Base-by-base conservation (phyloP, 306 rosid species). In the Urtica urens region DNA sequence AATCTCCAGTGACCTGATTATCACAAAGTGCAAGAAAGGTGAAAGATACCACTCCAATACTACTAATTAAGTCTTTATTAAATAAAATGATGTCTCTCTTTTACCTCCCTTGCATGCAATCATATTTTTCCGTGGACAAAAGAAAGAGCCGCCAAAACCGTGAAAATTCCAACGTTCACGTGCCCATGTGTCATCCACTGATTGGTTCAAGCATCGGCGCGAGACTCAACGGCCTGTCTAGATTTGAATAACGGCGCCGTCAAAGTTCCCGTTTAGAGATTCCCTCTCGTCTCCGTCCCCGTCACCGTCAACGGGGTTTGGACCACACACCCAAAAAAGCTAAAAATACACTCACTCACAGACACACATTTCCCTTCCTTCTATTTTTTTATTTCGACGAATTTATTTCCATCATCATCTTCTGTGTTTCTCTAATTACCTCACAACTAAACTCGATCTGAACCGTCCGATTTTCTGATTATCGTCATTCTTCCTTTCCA, bases 161-260 rank as follows among this genome's bases (percentile, higher is more conserved):
- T 7, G 38, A 50, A 28, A 40, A 33, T 31, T 24, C 30, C 43
- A 20, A 14, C 46, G 51, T 20, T 37, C 20, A 14, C 35, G 3
- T 38, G 2, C 20, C 51, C 60, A 63, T 81, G 79, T 73, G 94
- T 43, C 71, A 18, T 2, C 14, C 0, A 1, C 1, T 27, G 7
- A 50, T 57, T 78, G 5, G 75, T 4, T 1, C 12, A n/a, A 26
- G 3, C 46, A 63, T 60, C 65, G 75, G 77, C 47, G 66, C 61
- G 13, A 30, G 10, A 6, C 51, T 16, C 23, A 38, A 55, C 58
- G 33, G 64, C 23, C 29, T 35, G 62, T 24, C 26, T 42, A 33
- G 56, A 55, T 67, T 58, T 50, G 23, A 23, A 78, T 83, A 88
- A 88, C 96, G 82, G 95, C 83, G 90, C 95, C 93, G 93, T 88